A percentile compares a stretch with the other conserved stretches of the same genome.
phyloP scores from a whole-genome alignment of 495 filamentous ascomycete species.

The Glonium stellatum region DNA sequence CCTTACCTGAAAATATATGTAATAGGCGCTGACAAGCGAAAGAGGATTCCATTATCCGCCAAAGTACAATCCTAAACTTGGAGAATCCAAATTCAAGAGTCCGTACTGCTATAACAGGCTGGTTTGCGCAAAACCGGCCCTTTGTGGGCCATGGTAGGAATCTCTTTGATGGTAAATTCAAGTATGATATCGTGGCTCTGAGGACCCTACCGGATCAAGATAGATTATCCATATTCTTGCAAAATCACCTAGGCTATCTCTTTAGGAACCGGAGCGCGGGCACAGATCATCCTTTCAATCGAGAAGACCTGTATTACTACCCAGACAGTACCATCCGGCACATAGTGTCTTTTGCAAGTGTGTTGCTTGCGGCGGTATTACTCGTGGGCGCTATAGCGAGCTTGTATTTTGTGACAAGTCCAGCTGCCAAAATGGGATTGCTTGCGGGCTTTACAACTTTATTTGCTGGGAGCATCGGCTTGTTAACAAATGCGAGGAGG shows the following conservation, averaged over 20 bases:
- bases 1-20: background rate
- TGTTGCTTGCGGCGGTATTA: constrained; percentile 12
- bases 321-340: constrained; percentile 9
- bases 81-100: constrained; percentile 11
- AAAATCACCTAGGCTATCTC: constrained; percentile 13
- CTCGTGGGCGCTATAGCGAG: constrained; percentile 22
- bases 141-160: constrained; percentile 12
- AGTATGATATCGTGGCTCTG: constrained; percentile 11
- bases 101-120: constrained; percentile 6
- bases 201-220: constrained; percentile 14
- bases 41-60: constrained; percentile 19
- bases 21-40: background rate
- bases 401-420: constrained; percentile 18
- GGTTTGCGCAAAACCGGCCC: constrained; percentile 13
- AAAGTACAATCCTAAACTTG: constrained; percentile 12
- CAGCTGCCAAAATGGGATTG: constrained; percentile 4
- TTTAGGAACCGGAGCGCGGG: constrained; percentile 4
- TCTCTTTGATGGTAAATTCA: constrained; percentile 9
- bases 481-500: constrained; percentile 20
- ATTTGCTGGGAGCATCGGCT: constrained; percentile 15
- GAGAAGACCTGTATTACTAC: constrained; percentile 18
- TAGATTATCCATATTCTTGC: constrained; percentile 13
- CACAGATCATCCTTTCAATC: constrained; percentile 4
- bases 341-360: constrained; percentile 15
- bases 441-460: constrained; percentile 20